Evolutionary conservation across 176 grass and related monocot genomes (phyloP), one percentile per base, ranked within the genome.

Genomic region (Rhynchospora breviuscula): DNA sequence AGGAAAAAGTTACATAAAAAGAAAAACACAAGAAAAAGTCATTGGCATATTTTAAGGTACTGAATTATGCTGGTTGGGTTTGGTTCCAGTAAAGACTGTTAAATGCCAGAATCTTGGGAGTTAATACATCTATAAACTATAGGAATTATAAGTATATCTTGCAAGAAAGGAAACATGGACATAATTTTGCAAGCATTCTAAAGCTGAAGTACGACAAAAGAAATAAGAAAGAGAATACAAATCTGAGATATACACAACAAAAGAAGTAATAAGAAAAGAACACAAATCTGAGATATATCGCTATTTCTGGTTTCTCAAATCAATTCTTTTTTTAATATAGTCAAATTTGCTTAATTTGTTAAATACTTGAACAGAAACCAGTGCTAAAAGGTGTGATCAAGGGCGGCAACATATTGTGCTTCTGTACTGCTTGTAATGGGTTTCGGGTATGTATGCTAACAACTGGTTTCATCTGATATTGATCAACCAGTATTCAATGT

Each of bases 381-480:
- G 88, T 88, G 80, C 86, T 94, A 15, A 88, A 92, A 84, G 90
- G 92, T 54, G 86, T 90, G 77, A 87, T 94, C 74, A 85, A 86
- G 62, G 89, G 87, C 10, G 87, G 86, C 83, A 88, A 86, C 86
- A 92, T 94, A 69, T 53, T 60, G 44, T 94, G 90, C 86, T 92
- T 88, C 86, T 94, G 90, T 83, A 48, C 43, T 5, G 80, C 71
- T 19, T 94, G 90, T 88, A 67, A 87, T 79, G 92, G 92, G 18
- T 88, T 79, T 78, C 89, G 81, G 92, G 92, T 94, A 86, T 61
- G 87, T 88, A 56, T 56, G 73, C 21, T 9, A 57, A 77, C 12
- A 56, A 57, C 14, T 57, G 51, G 51, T 25, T 57, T 78, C 51
- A 33, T 78, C 49, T 78, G 31, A 82, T 21, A 22, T 35, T 26